A percentile compares a stretch with the other conserved stretches of the same genome.
phyloP scores from a whole-genome alignment of 169 alveolate genomes.

The Plasmodium adleri region DNA sequence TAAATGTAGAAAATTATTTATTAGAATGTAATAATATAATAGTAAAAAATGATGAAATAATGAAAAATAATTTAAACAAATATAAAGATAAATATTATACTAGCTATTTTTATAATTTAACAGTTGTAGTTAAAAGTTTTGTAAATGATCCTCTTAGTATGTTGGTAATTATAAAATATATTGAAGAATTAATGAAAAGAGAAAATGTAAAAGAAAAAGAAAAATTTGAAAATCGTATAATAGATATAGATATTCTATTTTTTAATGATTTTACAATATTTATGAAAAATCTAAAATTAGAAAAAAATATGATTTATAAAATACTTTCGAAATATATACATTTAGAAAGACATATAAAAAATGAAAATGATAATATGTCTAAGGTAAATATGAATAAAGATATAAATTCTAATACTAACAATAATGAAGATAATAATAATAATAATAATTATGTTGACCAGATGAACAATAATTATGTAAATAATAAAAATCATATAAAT shows the following conservation, averaged over 20 bases:
- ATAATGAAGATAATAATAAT: too few relatives aligned
- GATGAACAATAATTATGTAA: too few relatives aligned
- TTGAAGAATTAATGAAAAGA: constrained; percentile 57
- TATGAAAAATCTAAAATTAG: constrained; percentile 11
- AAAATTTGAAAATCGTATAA: constrained; percentile 53
- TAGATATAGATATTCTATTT: constrained; percentile 68
- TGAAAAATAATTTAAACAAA: constrained; percentile 41
- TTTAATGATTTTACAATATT: constrained; percentile 55
- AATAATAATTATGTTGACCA: too few relatives aligned
- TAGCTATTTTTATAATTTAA: constrained; percentile 46
- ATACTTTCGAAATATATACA: constrained; percentile 24
- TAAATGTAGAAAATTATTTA: constrained; percentile 17
- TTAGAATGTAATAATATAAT: constrained; percentile 21
- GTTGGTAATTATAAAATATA: constrained; percentile 55
- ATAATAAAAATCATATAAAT: too few relatives aligned
- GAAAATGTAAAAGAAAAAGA: constrained; percentile 13
- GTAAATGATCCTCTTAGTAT: constrained; percentile 47
- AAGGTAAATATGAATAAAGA: too few relatives aligned
- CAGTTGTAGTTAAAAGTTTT: constrained; percentile 37
- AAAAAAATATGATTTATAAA: constrained; percentile 11
- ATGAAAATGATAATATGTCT: background rate
- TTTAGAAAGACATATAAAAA: background rate
- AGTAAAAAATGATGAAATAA: constrained; percentile 41
- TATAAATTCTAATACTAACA: too few relatives aligned
- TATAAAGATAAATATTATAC: constrained; percentile 51